Evolutionary conservation across 2,329 filamentous ascomycete genomes (phyloP).

Genomic region (Grosmannia serpens): DNA sequence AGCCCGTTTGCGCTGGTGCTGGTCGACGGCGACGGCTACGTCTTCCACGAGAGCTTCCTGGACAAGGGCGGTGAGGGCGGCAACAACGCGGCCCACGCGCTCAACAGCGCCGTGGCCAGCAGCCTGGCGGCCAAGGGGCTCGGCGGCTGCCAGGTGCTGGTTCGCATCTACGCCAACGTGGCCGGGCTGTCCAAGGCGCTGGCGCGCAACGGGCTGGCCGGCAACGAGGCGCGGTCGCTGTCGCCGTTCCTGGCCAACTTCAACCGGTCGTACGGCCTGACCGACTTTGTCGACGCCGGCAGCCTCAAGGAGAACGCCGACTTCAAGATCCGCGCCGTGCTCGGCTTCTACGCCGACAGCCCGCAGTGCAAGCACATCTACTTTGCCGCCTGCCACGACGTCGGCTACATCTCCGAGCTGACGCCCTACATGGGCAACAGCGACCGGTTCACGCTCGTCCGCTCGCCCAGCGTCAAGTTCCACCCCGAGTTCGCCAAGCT

Average conservation of each 20-base stretch:
- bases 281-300: conserved; percentile 51
- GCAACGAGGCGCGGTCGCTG: conserved; percentile 43
- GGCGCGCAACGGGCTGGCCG: conserved; percentile 34
- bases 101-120: conserved; percentile 38
- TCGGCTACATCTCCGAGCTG: conserved; percentile 44
- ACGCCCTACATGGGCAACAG: conserved; percentile 36
- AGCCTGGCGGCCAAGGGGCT: conserved; percentile 34
- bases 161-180: conserved; percentile 46
- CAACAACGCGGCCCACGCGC: conserved; percentile 38
- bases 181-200: conserved; percentile 38
- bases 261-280: conserved; percentile 43
- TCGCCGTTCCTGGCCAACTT: conserved; percentile 45
- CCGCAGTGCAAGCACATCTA: conserved; percentile 53
- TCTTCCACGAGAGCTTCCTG: conserved; percentile 39
- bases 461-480: conserved; percentile 31
- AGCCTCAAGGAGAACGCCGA: conserved; percentile 48
- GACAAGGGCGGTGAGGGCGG: conserved; percentile 40
- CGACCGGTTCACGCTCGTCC: conserved; percentile 43
- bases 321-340: conserved; percentile 42
- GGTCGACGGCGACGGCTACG: conserved; percentile 50
- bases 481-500: conserved; percentile 41
- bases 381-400: conserved; percentile 51
- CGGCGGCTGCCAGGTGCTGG: conserved; percentile 39
- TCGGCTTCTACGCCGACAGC: conserved; percentile 42
- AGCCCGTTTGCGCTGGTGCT: conserved; percentile 50